These are phyloP conservation scores for Neocatenulostroma microsporum DNA, from an alignment of 2,329 filamentous ascomycete species.

Conservation along the genomic window DNA sequence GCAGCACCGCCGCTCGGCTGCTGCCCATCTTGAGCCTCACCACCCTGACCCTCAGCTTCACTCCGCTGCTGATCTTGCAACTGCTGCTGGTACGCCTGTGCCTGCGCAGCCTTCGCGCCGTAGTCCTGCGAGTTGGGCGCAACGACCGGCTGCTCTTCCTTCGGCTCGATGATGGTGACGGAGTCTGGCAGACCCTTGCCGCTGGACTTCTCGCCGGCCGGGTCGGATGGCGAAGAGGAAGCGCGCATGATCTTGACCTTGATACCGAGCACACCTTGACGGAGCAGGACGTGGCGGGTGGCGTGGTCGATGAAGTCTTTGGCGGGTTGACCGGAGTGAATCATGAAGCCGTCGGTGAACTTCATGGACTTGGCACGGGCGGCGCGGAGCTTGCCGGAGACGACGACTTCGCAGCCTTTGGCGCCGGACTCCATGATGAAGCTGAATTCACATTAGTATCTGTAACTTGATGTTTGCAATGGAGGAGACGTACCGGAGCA, in stretches of 20 bases:
- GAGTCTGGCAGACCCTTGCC: constrained; percentile 96
- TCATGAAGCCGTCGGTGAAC: constrained; percentile 99
- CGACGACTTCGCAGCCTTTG: constrained; percentile 99
- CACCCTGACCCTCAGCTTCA: constrained; percentile 17
- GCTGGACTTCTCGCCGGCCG: constrained; percentile 96
- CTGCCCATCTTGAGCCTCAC: constrained; percentile 4
- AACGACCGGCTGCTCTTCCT: constrained; percentile 94
- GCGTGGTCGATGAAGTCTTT: constrained; percentile 99
- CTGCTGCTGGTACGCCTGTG: constrained; percentile 54
- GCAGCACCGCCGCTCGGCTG: constrained; percentile 4
- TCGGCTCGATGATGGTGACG: constrained; percentile 99
- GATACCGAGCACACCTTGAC: constrained; percentile 99
- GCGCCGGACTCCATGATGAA: constrained; percentile 99
- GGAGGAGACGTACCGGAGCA: constrained; percentile 48
- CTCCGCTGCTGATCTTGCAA: constrained; percentile 36
- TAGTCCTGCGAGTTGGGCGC: constrained; percentile 98
- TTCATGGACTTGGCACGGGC: constrained; percentile 99
- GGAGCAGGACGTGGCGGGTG: constrained; percentile 97
- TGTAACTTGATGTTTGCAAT: background rate
- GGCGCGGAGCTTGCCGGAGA: constrained; percentile 97
- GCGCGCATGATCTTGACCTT: constrained; percentile 99
- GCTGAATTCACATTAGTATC: constrained; percentile 37
- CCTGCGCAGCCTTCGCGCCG: constrained; percentile 76
- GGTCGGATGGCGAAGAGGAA: constrained; percentile 58
- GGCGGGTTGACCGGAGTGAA: constrained; percentile 99